Evolutionary conservation across 805 yeast genomes (phyloP), one percentile per base, ranked within the genome.

Genomic region (Candida coleopterorum): DNA sequence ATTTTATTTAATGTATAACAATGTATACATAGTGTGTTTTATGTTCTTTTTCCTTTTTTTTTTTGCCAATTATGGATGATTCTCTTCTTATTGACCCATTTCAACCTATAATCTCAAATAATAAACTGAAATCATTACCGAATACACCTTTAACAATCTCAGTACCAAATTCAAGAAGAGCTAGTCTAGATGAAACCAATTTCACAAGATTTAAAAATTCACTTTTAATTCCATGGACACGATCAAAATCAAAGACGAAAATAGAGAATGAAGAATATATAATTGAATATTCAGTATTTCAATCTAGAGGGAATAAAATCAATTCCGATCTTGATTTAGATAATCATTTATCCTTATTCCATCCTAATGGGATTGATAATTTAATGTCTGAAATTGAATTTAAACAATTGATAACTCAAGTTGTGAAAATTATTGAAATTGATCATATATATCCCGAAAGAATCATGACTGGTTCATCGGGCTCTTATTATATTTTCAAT

Each of bases 401-500:
- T 45, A 52, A 63, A 18, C 33, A 32, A 2, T 49, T 74, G 17
- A 72, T 80, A 2, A 51, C 59, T n/a, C 56, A 61, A 24, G 68
- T 74, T 0, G 58, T 64, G 2, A 53, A 51, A 6, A 75, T 79
- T 2, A 72, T 79, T n/a, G 71, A 65, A 24, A 34, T 42, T 3
- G 55, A 51, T 9, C 68, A 64, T 6, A 55, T 72, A 4, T 56
- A 57, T 18, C 85, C 87, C 0, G 48, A 54, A 33, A 55, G 83
- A 35, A 81, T 82, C 6, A 48, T 76, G 18, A 70, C 76, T 14
- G 89, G 89, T 0, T 78, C 85, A 2, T 77, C 85, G 0, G 89
- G 89, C 1, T 75, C 82, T 37, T 81, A 81, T 50, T 82, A 81
- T 50, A 62, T 81, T 1, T 68, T 60, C 41, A 54, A 58, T 23